These are phyloP conservation scores for Sclerotinia sclerotiorum DNA, from an alignment of 2,329 filamentous ascomycete genomes.

Conservation along the genomic window DNA sequence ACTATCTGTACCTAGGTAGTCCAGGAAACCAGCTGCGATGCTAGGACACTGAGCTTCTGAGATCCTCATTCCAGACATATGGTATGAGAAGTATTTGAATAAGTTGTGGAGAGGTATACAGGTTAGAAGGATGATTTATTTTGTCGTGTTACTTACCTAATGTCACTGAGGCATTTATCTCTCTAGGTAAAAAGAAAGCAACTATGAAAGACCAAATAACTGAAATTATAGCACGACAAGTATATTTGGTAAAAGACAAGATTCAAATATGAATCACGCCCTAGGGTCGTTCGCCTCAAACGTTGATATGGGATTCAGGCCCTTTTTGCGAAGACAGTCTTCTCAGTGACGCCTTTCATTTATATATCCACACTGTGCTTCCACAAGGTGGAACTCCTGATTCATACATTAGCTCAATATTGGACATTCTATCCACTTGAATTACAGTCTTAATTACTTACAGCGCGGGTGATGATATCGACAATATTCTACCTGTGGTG, in stretches of 20 bases:
- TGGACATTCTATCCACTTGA: too few relatives aligned
- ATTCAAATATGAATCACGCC: background rate
- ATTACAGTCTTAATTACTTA: too few relatives aligned
- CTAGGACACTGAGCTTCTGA: background rate
- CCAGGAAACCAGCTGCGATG: background rate
- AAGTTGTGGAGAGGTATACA: background rate
- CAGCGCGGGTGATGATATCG: too few relatives aligned
- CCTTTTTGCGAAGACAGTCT: background rate
- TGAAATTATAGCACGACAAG: background rate
- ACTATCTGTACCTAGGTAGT: background rate
- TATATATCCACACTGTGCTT: too few relatives aligned
- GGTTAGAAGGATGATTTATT: background rate
- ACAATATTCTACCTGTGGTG: too few relatives aligned
- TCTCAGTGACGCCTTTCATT: too few relatives aligned
- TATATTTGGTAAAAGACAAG: too few relatives aligned
- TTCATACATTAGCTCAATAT: too few relatives aligned
- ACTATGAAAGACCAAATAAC: too few relatives aligned
- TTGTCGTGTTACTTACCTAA: background rate
- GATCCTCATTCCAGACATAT: background rate
- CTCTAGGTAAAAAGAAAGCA: too few relatives aligned
- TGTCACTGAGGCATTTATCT: background rate
- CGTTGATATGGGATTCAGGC: background rate
- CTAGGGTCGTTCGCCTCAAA: background rate
- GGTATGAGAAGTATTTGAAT: background rate
- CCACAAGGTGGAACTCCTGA: too few relatives aligned